Evolutionary conservation across 805 yeast genomes (phyloP).

Genomic region (Debaryomyces tyrocola): DNA sequence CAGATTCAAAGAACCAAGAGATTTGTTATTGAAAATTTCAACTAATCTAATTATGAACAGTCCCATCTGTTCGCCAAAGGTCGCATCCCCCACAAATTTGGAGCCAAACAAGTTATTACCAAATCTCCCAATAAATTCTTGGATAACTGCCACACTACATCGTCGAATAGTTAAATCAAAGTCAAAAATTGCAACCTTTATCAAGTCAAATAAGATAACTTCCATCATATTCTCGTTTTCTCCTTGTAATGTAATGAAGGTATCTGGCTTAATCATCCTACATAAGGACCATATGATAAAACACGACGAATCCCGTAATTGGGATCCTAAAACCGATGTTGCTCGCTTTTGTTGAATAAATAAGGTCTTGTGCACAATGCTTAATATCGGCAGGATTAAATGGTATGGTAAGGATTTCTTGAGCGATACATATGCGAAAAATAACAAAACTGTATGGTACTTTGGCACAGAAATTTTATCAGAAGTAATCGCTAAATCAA

Average conservation of each 20-base stretch:
- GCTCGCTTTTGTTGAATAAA: slow-evolving; percentile 59
- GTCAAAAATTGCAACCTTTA: slow-evolving; percentile 65
- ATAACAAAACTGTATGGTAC: slow-evolving; percentile 60
- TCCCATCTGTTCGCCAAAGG: slow-evolving; percentile 19
- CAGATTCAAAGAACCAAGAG: slow-evolving; percentile 17
- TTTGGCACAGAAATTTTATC: slow-evolving; percentile 39
- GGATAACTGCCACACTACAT: slow-evolving; percentile 84
- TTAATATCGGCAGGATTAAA: slow-evolving; percentile 22
- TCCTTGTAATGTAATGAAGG: slow-evolving; percentile 8
- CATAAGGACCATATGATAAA: slow-evolving; percentile 80
- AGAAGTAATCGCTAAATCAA: slow-evolving; percentile 17
- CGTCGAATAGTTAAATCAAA: slow-evolving; percentile 71
- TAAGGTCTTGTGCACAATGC: slow-evolving; percentile 45
- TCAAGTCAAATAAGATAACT: slow-evolving; percentile 33
- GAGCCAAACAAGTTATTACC: slow-evolving; percentile 42
- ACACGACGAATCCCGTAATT: slow-evolving; percentile 81
- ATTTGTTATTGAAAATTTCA: slow-evolving; percentile 54
- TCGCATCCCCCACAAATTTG: slow-evolving; percentile 7
- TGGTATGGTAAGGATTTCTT: slow-evolving; percentile 23
- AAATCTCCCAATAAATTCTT: slow-evolving; percentile 80
- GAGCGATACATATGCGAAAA: slow-evolving; percentile 46
- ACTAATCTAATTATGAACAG: slow-evolving; percentile 48
- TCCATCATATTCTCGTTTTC: slow-evolving; percentile 16
- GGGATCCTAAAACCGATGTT: slow-evolving; percentile 57
- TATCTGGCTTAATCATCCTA: slow-evolving; percentile 31